phyloP scores from a whole-genome alignment of 345 rosid species.

The Brassica rapa region DNA sequence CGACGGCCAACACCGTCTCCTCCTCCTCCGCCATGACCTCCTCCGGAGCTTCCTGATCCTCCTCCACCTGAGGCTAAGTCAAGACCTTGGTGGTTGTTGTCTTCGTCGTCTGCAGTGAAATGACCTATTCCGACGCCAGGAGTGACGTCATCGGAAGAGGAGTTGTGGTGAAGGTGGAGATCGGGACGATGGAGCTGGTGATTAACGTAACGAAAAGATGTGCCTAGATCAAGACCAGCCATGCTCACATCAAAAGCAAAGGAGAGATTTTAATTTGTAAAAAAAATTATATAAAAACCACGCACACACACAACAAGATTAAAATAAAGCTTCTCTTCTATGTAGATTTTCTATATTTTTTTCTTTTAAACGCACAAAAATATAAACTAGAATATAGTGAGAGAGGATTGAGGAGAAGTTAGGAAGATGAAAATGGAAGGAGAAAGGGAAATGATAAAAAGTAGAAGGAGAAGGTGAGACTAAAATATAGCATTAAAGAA shows the following conservation, averaged over 20 bases:
- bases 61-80: constrained; percentile 49
- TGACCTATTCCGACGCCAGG: constrained; percentile 44
- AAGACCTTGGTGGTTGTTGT: constrained; percentile 52
- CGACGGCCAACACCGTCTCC: constrained; percentile 55
- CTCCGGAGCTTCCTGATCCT: constrained; percentile 45
- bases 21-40: constrained; percentile 37
- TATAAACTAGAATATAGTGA: constrained; percentile 12
- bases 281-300: constrained; percentile 31
- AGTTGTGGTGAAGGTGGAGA: constrained; percentile 45
- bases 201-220: constrained; percentile 49
- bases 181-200: constrained; percentile 55
- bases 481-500: constrained; percentile 43
- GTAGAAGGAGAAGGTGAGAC: constrained; percentile 44
- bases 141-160: constrained; percentile 47
- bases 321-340: constrained; percentile 40
- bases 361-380: background rate
- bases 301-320: constrained; percentile 36
- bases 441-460: constrained; percentile 35
- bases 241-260: constrained; percentile 44
- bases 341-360: constrained; percentile 33
- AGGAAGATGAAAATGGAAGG: constrained; percentile 29
- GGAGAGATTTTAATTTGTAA: constrained; percentile 28
- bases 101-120: constrained; percentile 45
- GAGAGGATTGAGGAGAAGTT: constrained; percentile 25
- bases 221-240: constrained; percentile 61